These are phyloP conservation scores for Exophiala viscosa DNA, from an alignment of 2,329 filamentous ascomycete genomes.

Conservation along the genomic window DNA sequence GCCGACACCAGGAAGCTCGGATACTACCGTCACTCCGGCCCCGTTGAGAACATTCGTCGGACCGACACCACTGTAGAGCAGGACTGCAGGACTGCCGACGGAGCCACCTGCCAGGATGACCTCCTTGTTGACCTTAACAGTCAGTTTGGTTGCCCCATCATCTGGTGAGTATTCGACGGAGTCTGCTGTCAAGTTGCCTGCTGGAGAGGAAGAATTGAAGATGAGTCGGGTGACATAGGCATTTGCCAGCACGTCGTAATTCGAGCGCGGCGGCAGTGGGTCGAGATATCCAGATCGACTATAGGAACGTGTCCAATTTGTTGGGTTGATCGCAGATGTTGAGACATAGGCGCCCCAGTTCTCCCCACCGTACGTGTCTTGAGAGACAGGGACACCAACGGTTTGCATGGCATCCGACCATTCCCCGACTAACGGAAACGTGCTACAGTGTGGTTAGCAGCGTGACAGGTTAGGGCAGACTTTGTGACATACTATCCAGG, in stretches of 20 bases:
- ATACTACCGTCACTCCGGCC: constrained; percentile 53
- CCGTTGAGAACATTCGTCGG: constrained; percentile 52
- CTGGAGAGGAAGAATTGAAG: constrained; percentile 28
- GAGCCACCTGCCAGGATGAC: constrained; percentile 51
- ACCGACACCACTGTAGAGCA: constrained; percentile 62
- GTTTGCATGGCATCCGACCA: constrained; percentile 22
- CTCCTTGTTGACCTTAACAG: constrained; percentile 43
- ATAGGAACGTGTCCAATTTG: constrained; percentile 37
- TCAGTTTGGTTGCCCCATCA: constrained; percentile 30
- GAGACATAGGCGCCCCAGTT: constrained; percentile 35
- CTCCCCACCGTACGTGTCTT: constrained; percentile 33
- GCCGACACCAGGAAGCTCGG: constrained; percentile 60
- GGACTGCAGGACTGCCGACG: constrained; percentile 62
- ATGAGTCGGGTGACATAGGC: constrained; percentile 24
- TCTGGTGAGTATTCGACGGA: constrained; percentile 35
- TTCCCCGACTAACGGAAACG: constrained; percentile 18
- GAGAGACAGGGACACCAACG: constrained; percentile 30
- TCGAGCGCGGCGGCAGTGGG: constrained; percentile 31
- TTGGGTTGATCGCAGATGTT: constrained; percentile 35
- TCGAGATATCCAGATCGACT: constrained; percentile 37
- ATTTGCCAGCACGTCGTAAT: constrained; percentile 32
- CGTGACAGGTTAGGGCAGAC: background rate
- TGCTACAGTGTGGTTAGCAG: constrained; percentile 27
- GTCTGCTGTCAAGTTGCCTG: constrained; percentile 31
- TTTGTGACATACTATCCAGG: constrained; percentile 33